Evolutionary conservation across 441 rosid species (phyloP), one percentile per base, ranked within the genome.

Genomic region (Arabidopsis hybrid): DNA sequence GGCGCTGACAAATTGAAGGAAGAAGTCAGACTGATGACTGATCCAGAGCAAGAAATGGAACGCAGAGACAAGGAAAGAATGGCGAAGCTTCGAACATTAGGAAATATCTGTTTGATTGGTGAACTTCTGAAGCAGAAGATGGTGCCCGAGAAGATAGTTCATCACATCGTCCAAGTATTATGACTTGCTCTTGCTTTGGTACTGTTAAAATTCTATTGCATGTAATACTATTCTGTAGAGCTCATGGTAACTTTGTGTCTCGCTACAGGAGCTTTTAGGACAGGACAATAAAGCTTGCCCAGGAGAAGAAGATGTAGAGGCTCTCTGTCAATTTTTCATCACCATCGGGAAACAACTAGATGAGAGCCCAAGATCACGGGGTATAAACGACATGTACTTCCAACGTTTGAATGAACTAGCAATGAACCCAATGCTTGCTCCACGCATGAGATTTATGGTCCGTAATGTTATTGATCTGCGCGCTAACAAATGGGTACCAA

Each of bases 41-140:
- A 85, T 71, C 96, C 92, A 9, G 87, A 80, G 53, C 96, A 87
- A 74, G 96, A 91, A 79, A 73, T 77, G 38, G 97, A 92, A 79
- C 91, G 89, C 11, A 88, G 84, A 76, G 99, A 94, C 57, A 94
- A 86, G 78, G 99, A 90, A 77, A 84, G 92, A 74, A 69, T 83
- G 83, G 72, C 78, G 62, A 94, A 92, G 83, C 89, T 88, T 17
- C 91, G 97, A 56, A 95, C 97, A 36, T 79, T 95, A 9, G 97
- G 99, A 36, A 92, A 92, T 60, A 90, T 91, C 45, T 92, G 93
- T 67, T 74, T 95, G 60, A 88, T 95, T 82, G 97, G 97, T 55
- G 99, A 95, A 83, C 93, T 95, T 79, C 78, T 90, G 82, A 95
- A 94, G 88, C 95, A 90, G 81, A 89, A 84, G 76, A 90, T 94